Base-by-base conservation (phyloP, 164 flowering plant species). In the Saururus chinensis region DNA sequence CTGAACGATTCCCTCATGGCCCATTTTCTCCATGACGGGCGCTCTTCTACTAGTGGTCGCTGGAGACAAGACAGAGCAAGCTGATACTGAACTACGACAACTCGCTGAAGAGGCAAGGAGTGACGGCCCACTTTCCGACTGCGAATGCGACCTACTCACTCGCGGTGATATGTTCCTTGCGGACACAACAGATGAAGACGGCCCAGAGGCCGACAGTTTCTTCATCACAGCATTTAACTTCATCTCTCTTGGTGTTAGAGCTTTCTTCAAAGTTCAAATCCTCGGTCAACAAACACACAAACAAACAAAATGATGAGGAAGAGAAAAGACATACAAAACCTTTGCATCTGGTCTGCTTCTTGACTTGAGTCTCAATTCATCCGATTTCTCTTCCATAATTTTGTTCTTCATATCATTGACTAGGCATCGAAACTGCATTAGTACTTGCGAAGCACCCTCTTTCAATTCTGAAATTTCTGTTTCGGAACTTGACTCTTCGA, bases 11-110 rank as follows among this genome's bases (percentile, higher is more conserved):
- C 88, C 96, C 67, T 88, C 88, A 70, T 88, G 96, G 30, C 88
- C 92, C 98, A 92, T 92, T 40, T 71, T 74, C 78, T 92, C 96
- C 96, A 92, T 84, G 41, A 92, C 79, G 64, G 79, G 66, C 30
- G 92, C 83, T 60, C 81, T 80, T 65, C 92, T 79, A 1, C 73
- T 68, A 14, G 77, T 68, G n/a, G 76, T 49, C 21, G 35, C 17
- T 37, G 81, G 24, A 68, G 76, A 54, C 21, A 80, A 68, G 62
- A 73, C 71, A 64, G 80, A 60, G 56, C 71, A 66, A 57, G 71
- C 21, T 8, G 87, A 62, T 48, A 67, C 79, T 71, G 80, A 53
- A 68, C 71, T 76, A 53, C 77, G 76, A 22, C 96, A 84, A 83
- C 72, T 30, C 2, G 37, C 77, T 60, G 82, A 82, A 68, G 85